Evolutionary conservation across 192 early-diverging fungal genomes (phyloP).

Genomic region (Linnemannia schmuckeri): DNA sequence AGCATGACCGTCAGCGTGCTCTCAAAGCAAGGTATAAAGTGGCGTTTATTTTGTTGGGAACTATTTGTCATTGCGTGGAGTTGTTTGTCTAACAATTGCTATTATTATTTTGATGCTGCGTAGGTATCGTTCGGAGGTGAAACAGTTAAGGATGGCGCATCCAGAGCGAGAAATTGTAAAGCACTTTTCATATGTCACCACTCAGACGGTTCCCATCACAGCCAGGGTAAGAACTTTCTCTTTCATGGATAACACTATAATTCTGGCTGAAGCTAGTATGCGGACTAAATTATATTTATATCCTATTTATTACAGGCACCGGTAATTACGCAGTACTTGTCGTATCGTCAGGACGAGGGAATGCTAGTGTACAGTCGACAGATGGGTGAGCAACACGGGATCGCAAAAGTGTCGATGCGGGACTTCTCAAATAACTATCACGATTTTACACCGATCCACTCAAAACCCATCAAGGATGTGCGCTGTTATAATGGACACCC

Average conservation of each 20-base stretch:
- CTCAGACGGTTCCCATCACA: neutral
- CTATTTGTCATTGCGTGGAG: too few species aligned
- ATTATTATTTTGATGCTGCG: too few species aligned
- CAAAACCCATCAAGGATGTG: conserved; percentile 45
- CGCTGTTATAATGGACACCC: conserved; percentile 22
- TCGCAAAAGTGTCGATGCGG: conserved; percentile 41
- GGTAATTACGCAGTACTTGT: conserved; percentile 16
- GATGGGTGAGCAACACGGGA: conserved; percentile 14
- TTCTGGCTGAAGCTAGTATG: neutral
- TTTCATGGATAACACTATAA: neutral
- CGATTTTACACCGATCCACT: conserved; percentile 38
- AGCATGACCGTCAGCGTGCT: conserved; percentile 26
- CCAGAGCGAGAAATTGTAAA: neutral
- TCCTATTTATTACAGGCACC: neutral
- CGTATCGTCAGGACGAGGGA: conserved; percentile 40
- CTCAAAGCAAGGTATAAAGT: conserved; percentile 32
- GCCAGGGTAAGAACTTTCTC: conserved; percentile 12
- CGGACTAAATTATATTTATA: neutral
- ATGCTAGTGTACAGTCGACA: conserved; percentile 41
- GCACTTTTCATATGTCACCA: conserved; percentile 2
- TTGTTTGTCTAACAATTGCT: too few species aligned
- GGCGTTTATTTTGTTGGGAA: neutral
- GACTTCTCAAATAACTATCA: conserved; percentile 21
- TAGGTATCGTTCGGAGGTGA: conserved; percentile 19
- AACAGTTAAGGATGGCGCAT: conserved; percentile 14